Base-by-base conservation (phyloP, 2,329 filamentous ascomycete genomes). In the Ceratocystis cubensis region DNA sequence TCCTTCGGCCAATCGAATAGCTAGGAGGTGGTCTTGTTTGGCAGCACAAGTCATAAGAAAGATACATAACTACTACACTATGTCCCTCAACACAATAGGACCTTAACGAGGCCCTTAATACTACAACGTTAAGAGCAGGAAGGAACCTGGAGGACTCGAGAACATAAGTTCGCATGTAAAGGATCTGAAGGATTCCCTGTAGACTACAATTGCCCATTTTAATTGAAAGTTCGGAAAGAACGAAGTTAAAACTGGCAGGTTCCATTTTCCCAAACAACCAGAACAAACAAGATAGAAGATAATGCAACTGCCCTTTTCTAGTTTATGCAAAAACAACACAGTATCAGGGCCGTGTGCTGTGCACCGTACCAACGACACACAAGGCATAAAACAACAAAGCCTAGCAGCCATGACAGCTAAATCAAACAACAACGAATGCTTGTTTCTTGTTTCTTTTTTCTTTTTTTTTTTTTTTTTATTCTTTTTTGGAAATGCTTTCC, bases 141-240 rank as follows among this genome's bases (percentile, higher is more conserved):
- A 50, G 48, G n/a, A 50, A 20, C 37, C 15, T 15, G 37, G 37
- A 15, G 37, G 37, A 53, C 48, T 57, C 53, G 53, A 41, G 10
- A 33, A 57, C 53, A 57, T 57, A 57, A 57, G 53, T 57, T 57
- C 53, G 53, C 53, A 57, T 57, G 30, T 17, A 25, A 57, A 57
- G 53, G 53, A 57, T 57, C 10, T 3, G 20, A 30, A 57, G 53
- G 53, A 30, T 57, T 28, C 25, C 15, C 22, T 5, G 3, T 13
- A 41, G 37, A 41, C 37, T 41, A 41, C 37, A 41, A 13, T 41
- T 41, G 37, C 37, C 10, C 37, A 7, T n/a, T 17, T 15, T 33
- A 15, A 57, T 30, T 57, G 17, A 57, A 28, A 57, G 15, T 22
- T 57, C 53, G 53, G 53, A 57, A 57, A 57, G 53, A 57, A 57